Evolutionary conservation across 2,329 filamentous ascomycete species (phyloP), one percentile per base, ranked within the genome.

Genomic region (Alternaria conjuncta): DNA sequence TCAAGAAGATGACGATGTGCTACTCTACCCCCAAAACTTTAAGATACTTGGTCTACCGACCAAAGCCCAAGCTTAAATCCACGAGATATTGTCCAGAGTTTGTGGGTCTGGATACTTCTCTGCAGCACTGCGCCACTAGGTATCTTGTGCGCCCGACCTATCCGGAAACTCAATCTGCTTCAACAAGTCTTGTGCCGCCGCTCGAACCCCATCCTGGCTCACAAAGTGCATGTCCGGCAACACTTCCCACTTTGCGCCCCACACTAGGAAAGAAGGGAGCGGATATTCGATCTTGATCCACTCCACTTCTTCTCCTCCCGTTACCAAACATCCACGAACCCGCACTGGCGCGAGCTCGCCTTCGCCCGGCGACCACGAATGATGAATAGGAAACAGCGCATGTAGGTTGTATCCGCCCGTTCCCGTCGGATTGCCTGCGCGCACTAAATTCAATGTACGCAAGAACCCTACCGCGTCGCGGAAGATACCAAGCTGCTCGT

Each of bases 191-290:
- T 25, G 13, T 23, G 28, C 49, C 28, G 11, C 49, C 9, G 20
- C 7, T 36, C 49, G 49, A 53, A 53, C 30, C 3, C 28, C 18
- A 5, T n/a, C 30, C 25, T 53, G 18, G 7, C 28, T 20, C 5
- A 66, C 46, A 15, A 66, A 68, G 15, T 57, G 56, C 23, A 45
- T 36, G 50, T 66, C 55, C 28, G 63, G 65, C 13, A 68, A 23
- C 18, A 46, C 55, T 4, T 43, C 21, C 23, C 50, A 56, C 18
- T 32, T n/a, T 4, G 25, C 45, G 15, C 58, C 57, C 63, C 60
- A 66, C 1, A 63, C 57, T 21, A 68, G 32, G 18, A 57, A 63
- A 9, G n/a, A 28, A 18, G 60, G 63, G 10, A 65, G 45, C 6
- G 36, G 23, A 30, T 55, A 53, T 36, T 49, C 44, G 15, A 51